A percentile compares a stretch with the other conserved stretches of the same genome.
phyloP scores from a whole-genome alignment of 208 protist species.

The Histomonas meleagridis region DNA sequence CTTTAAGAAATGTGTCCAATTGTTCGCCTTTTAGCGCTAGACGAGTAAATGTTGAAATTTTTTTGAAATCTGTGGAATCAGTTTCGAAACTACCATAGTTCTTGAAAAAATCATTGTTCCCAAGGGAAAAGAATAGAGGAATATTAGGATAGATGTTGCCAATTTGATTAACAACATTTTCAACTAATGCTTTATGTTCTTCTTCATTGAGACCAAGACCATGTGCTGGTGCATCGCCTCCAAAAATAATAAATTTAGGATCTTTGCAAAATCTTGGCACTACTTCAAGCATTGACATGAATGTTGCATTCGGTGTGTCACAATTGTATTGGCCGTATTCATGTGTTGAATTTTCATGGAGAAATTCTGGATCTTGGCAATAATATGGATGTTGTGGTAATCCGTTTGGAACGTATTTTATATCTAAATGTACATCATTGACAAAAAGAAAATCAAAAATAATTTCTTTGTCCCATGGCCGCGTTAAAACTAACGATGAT shows the following conservation, averaged over 20 bases:
- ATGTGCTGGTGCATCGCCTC: neutral
- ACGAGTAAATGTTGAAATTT: neutral
- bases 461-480: too few relatives aligned
- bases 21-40: neutral
- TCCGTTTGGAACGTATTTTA: neutral
- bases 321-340: neutral
- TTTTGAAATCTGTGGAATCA: neutral
- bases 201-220: neutral
- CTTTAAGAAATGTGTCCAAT: neutral
- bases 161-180: neutral
- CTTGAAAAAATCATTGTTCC: neutral
- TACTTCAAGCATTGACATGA: neutral
- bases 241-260: neutral
- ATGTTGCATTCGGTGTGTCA: neutral
- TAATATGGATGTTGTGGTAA: too few relatives aligned
- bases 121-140: neutral
- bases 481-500: too few relatives aligned
- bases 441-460: too few relatives aligned
- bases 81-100: neutral
- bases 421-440: neutral
- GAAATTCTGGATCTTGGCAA: neutral
- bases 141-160: neutral
- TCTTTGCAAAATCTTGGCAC: neutral
- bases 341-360: too few relatives aligned
- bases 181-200: neutral